These are phyloP conservation scores for Lepraria neglecta DNA, from an alignment of 495 filamentous ascomycete species.

Conservation along the genomic window DNA sequence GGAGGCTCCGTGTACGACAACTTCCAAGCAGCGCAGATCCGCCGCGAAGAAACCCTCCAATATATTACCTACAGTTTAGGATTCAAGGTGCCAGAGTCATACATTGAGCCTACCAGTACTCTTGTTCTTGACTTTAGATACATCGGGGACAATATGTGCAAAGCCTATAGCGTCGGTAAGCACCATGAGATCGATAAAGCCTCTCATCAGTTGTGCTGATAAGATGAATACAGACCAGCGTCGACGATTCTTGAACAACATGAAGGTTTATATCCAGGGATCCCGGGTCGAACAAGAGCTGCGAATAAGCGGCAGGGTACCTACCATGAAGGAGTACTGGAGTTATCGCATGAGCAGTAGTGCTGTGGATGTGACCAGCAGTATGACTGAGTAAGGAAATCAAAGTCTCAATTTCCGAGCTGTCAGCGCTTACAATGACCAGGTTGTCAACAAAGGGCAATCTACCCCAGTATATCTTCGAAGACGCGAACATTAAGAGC, in stretches of 20 bases:
- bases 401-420: neutral
- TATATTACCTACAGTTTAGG: neutral
- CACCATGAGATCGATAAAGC: too few species aligned
- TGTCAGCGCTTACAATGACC: neutral
- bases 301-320: neutral
- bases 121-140: neutral
- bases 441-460: neutral
- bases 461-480: constrained; percentile 1
- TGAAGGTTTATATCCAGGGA: neutral
- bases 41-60: constrained; percentile 3
- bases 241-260: neutral
- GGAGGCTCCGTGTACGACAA: constrained; percentile 4
- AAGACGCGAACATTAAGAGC: constrained; percentile 1
- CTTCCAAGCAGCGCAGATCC: neutral
- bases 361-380: constrained; percentile 1
- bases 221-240: neutral
- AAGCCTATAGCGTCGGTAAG: constrained; percentile 1
- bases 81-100: neutral
- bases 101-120: constrained; percentile 1
- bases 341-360: neutral
- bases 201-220: neutral
- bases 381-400: neutral
- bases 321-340: neutral
- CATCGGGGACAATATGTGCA: constrained; percentile 1
- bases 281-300: constrained; percentile 6